These are phyloP conservation scores for Chaetothyriales sp. DNA, from an alignment of 2,329 filamentous ascomycete genomes.

Conservation along the genomic window DNA sequence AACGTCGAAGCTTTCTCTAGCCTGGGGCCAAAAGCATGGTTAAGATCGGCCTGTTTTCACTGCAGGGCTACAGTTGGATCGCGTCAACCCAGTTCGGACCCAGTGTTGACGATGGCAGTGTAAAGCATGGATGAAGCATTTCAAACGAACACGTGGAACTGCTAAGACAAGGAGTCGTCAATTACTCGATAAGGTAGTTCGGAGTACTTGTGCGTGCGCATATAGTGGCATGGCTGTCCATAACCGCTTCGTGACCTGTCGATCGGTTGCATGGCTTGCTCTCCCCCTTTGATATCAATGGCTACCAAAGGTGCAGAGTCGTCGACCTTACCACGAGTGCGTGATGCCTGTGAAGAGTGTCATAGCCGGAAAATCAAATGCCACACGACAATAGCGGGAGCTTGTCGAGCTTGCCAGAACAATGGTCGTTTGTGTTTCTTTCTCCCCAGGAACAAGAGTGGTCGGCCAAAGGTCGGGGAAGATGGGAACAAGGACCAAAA, in stretches of 20 bases:
- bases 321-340: neutral
- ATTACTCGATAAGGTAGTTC: neutral
- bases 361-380: neutral
- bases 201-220: neutral
- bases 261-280: neutral
- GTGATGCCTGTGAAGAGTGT: conserved; percentile 1
- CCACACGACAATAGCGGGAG: neutral
- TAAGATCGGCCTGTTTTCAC: neutral
- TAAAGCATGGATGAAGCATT: neutral
- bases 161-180: neutral
- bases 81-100: neutral
- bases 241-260: neutral
- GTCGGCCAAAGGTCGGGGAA: neutral
- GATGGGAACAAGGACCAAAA: neutral
- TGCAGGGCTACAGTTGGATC: neutral
- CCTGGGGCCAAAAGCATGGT: neutral
- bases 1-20: neutral
- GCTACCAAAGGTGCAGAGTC: neutral
- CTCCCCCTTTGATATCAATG: neutral
- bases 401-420: neutral
- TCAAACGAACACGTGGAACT: neutral
- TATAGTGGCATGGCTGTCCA: neutral
- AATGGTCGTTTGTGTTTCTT: neutral
- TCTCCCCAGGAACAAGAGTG: neutral
- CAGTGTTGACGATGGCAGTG: neutral